A percentile compares a stretch with the other conserved stretches of the same genome.
Conservation (phyloP, 139 green algal genomes). For the Chloropicon primus region DNA sequence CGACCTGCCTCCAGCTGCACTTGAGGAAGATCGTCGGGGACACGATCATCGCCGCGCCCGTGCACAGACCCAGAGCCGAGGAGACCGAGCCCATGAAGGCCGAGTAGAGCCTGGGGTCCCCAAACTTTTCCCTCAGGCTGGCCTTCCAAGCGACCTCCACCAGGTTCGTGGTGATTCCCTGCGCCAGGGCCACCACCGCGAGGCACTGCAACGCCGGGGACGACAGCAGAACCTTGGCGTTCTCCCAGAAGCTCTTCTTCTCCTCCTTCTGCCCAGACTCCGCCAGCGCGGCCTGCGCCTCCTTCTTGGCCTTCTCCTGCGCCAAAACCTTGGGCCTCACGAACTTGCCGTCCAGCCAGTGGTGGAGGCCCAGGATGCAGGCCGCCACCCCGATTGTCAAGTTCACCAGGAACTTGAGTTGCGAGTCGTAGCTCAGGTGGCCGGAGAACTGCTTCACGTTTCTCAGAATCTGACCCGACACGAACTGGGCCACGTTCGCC, state of each 20-base stretch:
- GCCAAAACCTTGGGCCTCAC: not conserved
- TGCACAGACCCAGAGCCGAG: conserved; percentile 68
- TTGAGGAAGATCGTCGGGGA: conserved; percentile 32
- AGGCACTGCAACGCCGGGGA: conserved; percentile 71
- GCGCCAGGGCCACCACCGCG: conserved; percentile 74
- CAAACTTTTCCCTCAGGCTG: conserved; percentile 71
- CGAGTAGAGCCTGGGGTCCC: conserved; percentile 62
- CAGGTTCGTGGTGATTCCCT: conserved; percentile 70
- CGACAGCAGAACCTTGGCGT: conserved; percentile 33
- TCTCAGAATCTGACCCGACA: conserved; percentile 26
- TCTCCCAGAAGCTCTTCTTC: conserved; percentile 21
- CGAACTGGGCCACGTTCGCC: conserved; percentile 82
- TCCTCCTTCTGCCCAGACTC: conserved; percentile 12
- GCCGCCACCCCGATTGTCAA: not conserved
- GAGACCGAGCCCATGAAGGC: conserved; percentile 68
- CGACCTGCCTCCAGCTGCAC: not conserved
- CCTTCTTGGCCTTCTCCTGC: conserved; percentile 3
- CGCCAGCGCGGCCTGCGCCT: not conserved
- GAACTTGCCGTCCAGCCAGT: not conserved
- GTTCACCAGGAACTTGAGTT: not conserved
- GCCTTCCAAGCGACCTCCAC: conserved; percentile 89
- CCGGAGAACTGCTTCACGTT: not conserved
- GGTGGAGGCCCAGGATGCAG: not conserved
- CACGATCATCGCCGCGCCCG: conserved; percentile 59
- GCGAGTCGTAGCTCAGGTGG: not conserved